Evolutionary conservation across 2,329 filamentous ascomycete species (phyloP), one percentile per base, ranked within the genome.

Genomic region (Ambrosiella cleistominuta): DNA sequence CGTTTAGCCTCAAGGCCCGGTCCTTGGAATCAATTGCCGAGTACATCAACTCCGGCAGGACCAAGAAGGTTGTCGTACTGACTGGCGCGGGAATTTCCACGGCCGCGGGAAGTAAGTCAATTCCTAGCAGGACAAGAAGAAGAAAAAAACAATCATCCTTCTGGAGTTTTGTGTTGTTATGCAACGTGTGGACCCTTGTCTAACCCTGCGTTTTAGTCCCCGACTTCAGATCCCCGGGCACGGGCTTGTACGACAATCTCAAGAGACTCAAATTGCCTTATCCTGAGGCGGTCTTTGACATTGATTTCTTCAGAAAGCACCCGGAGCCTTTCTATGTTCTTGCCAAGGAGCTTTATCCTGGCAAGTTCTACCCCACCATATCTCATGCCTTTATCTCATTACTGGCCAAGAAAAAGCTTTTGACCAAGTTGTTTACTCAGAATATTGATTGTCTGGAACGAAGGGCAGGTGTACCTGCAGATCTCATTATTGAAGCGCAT

Each of bases 401-500:
- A 27, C 80, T 97, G 13, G 79, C 90, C 59, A 74, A 82, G 61
- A 95, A 94, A 70, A 81, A 80, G 3, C 73, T 91, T 45, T 73
- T 98, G 27, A 73, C 85, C 63, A 93, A 89, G 74, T 79, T 93
- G 57, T 98, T 97, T 69, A 96, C 93, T 0, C 93, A 98, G 67
- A 98, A 98, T 66, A 97, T 98, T 64, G 93, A 98, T 71, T 95
- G 89, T 65, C 77, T 98, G 11, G 93, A 98, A 71, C 81, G 90
- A 19, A 77, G 80, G 63, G 93, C 91, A 11, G 93, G 93, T 35
- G 82, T 98, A 0, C 86, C 89, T 0, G 76, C 74, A 0, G 82
- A 91, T 1, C 82, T 79, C 69, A 90, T 98, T 54, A 77, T 98
- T 38, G 91, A 97, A 70, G 93, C 93, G 0, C 93, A 98, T 68